A percentile compares a stretch with the other conserved stretches of the same genome.
phyloP scores from a whole-genome alignment of 495 filamentous ascomycete genomes.

The Parmelia sp. region DNA sequence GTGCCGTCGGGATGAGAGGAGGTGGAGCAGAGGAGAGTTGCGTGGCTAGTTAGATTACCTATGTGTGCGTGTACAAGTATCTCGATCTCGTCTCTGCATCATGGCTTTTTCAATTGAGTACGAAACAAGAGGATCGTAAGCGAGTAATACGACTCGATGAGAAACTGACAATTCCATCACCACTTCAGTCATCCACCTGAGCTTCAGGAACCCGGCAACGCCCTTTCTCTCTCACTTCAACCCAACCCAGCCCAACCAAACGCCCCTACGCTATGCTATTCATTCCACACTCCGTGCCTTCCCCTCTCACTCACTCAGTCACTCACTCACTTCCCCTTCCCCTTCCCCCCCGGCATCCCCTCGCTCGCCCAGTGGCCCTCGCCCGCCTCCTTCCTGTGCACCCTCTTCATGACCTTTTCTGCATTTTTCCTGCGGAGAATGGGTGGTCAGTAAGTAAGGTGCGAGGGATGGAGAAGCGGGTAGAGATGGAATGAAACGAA shows the following conservation, averaged over 20 bases:
- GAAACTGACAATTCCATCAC: too few relatives aligned
- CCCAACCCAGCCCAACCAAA: too few relatives aligned
- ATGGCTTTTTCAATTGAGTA: too few relatives aligned
- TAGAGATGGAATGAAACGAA: not conserved
- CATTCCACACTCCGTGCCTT: not conserved
- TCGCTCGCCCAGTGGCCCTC: not conserved
- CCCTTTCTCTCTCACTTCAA: too few relatives aligned
- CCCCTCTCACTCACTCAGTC: not conserved
- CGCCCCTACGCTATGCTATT: too few relatives aligned
- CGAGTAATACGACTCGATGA: too few relatives aligned
- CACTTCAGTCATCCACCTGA: too few relatives aligned
- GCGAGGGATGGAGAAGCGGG: not conserved
- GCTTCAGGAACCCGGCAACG: too few relatives aligned
- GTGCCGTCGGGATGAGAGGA: constrained; percentile 8
- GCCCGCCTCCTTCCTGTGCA: not conserved
- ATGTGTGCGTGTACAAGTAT: too few relatives aligned
- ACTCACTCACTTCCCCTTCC: not conserved
- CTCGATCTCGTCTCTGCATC: not conserved
- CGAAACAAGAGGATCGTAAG: too few relatives aligned
- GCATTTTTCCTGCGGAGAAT: not conserved
- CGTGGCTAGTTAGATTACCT: not conserved
- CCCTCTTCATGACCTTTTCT: not conserved
- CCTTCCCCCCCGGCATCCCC: not conserved
- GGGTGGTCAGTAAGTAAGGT: not conserved
- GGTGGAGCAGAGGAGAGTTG: not conserved